Base-by-base conservation (phyloP, 164 flowering plant genomes). In the Nymphaea thermarum region DNA sequence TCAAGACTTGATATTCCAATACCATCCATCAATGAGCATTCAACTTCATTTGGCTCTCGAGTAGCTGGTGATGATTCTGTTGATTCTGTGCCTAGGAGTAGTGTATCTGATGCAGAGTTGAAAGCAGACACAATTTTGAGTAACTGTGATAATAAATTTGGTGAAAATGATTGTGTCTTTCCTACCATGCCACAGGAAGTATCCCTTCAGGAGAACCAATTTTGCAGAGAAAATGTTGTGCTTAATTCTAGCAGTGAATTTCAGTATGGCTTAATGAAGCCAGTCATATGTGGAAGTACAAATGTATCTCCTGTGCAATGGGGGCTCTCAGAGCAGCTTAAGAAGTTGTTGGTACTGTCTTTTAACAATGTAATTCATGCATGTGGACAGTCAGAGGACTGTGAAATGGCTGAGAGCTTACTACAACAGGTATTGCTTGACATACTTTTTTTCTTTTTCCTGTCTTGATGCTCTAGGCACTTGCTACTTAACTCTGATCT, bases 1-100 rank as follows among this genome's bases (percentile, higher is more conserved):
- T 68, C 84, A 43, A 81, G 80, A 70, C 68, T 87, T 70, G 90
- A 88, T 74, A 83, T 89, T 67, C 96, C 96, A 53, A 79, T 90
- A 44, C 95, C 89, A 69, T 74, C 72, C 42, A 73, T 67, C 14
- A 67, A 16, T 70, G 0, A 61, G 6, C 6, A 61, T 5, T 61
- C 15, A 15, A n/a, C 0, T 5, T 61, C 8, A 5, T 16, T 16
- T 2, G 41, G n/a, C 41, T n/a, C 25, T 61, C 2, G n/a, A 5
- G 14, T 61, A 61, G 41, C 6, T 2, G 41, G 41, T 15, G n/a
- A 61, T 16, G 63, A 61, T 16, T 25, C 41, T 61, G 8, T 5
- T 16, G 8, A 16, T 1, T 45, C 53, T 45, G 53, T 45, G 53
- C 53, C 53, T 45, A 10, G 11, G 5, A 5, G 53, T 45, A 61